Evolutionary conservation across 2,329 filamentous ascomycete genomes (phyloP).

Genomic region (Botryotinia calthae): DNA sequence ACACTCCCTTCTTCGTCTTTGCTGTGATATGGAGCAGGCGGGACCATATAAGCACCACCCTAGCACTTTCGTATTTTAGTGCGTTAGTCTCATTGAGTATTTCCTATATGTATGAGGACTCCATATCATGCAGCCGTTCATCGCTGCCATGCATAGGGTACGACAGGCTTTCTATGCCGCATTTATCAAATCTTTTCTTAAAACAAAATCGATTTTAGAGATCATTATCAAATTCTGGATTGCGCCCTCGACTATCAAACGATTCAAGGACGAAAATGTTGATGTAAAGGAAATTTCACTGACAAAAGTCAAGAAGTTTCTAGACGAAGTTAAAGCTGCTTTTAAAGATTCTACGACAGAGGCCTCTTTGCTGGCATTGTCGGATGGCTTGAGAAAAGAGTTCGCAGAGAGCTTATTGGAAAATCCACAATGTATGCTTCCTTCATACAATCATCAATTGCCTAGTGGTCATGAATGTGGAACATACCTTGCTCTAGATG

Average conservation of each 20-base stretch:
- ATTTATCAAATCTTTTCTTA: constrained; percentile 55
- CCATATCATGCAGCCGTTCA: constrained; percentile 47
- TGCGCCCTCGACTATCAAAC: constrained; percentile 39
- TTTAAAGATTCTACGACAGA: constrained; percentile 50
- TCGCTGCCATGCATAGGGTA: constrained; percentile 57
- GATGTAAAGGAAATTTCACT: constrained; percentile 21
- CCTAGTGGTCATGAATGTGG: constrained; percentile 59
- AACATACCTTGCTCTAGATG: constrained; percentile 61
- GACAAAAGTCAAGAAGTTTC: constrained; percentile 45
- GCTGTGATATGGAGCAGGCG: constrained; percentile 10
- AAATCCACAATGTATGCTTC: constrained; percentile 60
- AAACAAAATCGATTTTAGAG: constrained; percentile 58
- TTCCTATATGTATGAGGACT: constrained; percentile 37
- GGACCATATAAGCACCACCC: constrained; percentile 11
- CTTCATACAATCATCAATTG: constrained; percentile 63
- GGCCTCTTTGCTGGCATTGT: constrained; percentile 45
- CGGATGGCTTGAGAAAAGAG: constrained; percentile 52
- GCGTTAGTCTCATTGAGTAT: constrained; percentile 21
- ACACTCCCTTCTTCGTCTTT: neutral
- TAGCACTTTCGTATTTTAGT: constrained; percentile 24
- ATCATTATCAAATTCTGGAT: constrained; percentile 56
- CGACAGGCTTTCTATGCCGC: constrained; percentile 54
- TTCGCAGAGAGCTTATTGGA: constrained; percentile 52
- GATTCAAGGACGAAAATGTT: constrained; percentile 29
- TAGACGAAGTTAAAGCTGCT: constrained; percentile 54